Evolutionary conservation across 2,329 filamentous ascomycete species (phyloP).

Genomic region (Fusarium graminum): DNA sequence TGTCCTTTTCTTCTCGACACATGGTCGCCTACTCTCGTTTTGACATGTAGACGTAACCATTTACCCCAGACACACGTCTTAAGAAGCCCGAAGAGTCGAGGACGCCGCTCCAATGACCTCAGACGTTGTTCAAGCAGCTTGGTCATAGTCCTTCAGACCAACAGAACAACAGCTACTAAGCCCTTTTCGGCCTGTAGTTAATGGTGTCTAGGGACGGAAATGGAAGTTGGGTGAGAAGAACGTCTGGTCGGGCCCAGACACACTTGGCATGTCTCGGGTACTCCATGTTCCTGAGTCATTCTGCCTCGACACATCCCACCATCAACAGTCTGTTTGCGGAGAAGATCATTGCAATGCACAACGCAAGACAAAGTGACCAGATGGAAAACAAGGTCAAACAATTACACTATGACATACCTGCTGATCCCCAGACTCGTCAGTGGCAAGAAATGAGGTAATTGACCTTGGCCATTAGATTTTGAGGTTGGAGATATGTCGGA

Average conservation of each 20-base stretch:
- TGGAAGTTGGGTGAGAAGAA: conserved; percentile 1
- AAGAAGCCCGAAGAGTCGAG: background rate
- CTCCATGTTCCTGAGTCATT: background rate
- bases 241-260: conserved; percentile 3
- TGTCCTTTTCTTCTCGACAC: no score
- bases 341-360: background rate
- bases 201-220: conserved; percentile 4
- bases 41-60: no score
- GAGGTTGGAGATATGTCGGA: background rate
- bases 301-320: background rate
- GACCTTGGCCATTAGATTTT: no score
- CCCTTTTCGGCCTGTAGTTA: conserved; percentile 1
- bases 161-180: background rate
- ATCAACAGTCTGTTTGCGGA: background rate
- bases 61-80: background rate
- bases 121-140: background rate
- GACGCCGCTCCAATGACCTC: background rate
- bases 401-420: background rate
- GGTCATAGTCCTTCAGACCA: no score
- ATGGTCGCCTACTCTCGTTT: no score
- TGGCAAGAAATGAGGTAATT: conserved; percentile 9
- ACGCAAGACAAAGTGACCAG: background rate
- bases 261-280: conserved; percentile 2
- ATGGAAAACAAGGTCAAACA: background rate
- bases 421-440: background rate